Evolutionary conservation across 1,284 basidiomycete species (phyloP).

Genomic region (Prillingera fragicola): DNA sequence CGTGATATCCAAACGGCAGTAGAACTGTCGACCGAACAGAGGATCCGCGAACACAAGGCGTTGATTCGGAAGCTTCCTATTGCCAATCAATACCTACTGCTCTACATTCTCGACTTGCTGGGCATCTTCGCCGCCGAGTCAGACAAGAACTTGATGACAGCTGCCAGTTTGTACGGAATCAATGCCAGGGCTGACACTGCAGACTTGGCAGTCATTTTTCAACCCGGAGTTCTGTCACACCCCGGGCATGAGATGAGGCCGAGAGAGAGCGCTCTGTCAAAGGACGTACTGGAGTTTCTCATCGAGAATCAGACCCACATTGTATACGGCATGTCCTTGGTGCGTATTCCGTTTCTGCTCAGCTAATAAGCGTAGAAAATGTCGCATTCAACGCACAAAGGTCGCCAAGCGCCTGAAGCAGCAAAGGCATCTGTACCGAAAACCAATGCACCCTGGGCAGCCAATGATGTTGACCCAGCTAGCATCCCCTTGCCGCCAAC

Average conservation of each 20-base stretch:
- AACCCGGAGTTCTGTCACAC: constrained; percentile 84
- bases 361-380: too few relatives aligned
- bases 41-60: constrained; percentile 71
- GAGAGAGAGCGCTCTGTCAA: constrained; percentile 75
- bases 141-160: constrained; percentile 92
- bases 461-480: too few relatives aligned
- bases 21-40: constrained; percentile 54
- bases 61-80: constrained; percentile 80
- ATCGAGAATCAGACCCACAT: constrained; percentile 56
- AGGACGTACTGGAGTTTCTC: constrained; percentile 87
- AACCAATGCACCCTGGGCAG: too few relatives aligned
- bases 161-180: constrained; percentile 73
- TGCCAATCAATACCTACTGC: constrained; percentile 85
- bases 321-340: constrained; percentile 41
- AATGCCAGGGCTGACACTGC: constrained; percentile 5
- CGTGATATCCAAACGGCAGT: constrained; percentile 59
- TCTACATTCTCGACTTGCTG: constrained; percentile 92
- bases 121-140: constrained; percentile 88
- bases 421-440: too few relatives aligned
- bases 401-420: background rate
- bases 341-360: constrained; percentile 21
- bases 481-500: too few relatives aligned
- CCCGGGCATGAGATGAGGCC: constrained; percentile 76
- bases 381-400: background rate
- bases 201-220: constrained; percentile 93